Evolutionary conservation across 495 filamentous ascomycete genomes (phyloP), one percentile per base, ranked within the genome.

Genomic region (Penicillium diatomitis): DNA sequence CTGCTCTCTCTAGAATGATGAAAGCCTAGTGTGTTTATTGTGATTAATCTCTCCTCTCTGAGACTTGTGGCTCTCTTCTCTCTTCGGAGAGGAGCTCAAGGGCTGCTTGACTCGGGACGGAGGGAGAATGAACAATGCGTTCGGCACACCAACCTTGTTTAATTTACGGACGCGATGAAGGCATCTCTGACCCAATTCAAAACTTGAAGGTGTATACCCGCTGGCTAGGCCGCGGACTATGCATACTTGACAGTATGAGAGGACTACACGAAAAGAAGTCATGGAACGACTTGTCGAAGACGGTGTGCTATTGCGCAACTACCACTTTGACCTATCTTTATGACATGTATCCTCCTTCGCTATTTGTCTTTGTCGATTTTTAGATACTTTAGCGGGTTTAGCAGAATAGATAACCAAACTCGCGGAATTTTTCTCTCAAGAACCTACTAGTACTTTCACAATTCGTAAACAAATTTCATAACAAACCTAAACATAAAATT

Each of bases 121-220:
- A 57, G 83, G 79, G 77, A 87, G 81, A 71, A 75, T 98, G 92
- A 98, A 79, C 88, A 85, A 77, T 80, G 94, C 88, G 94, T 95
- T 90, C 89, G 90, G 88, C 92, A 96, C 92, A 96, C 78, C 73
- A 50, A 84, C 82, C 90, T 95, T 96, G 87, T 58, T 20, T 96
- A 94, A 86, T 75, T 73, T 60, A 86, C 89, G 90, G 85, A 95
- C 91, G 94, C 90, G 79, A 86, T 83, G 78, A 86, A 80, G 84
- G 88, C 88, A 95, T 89, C 89, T 97, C 92, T 97, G 92, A 97
- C 52, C 67, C 62, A 54, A 56, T 57, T 51, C 44, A 48, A 12
- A 48, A 66, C 70, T 74, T 74, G 70, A 60, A 48, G 70, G 70
- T 72, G 70, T 73, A 52, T 48, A 20, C 27, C 47, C 51, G 45